Conservation (phyloP, 805 yeast species). For the Torulaspora maleeae region DNA sequence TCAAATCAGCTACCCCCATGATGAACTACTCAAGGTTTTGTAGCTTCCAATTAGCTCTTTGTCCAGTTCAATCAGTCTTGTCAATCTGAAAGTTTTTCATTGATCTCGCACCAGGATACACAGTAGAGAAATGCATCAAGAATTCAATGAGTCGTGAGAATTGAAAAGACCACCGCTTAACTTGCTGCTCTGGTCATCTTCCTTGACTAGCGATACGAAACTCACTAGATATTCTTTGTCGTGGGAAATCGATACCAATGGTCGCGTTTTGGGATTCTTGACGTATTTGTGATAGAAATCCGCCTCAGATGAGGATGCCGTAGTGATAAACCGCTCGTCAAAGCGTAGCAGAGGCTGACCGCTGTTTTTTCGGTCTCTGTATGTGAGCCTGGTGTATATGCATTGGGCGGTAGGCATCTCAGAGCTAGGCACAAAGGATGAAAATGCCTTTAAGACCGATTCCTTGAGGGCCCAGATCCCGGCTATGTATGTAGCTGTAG, state of each 20-base stretch:
- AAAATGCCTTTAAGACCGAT: slow-evolving; percentile 25
- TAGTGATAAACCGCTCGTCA: slow-evolving; percentile 8
- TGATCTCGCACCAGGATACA: neutral
- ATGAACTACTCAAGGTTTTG: neutral
- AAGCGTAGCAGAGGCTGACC: slow-evolving; percentile 22
- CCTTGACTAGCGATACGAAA: slow-evolving; percentile 6
- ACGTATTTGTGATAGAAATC: slow-evolving; percentile 18
- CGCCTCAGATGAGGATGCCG: neutral
- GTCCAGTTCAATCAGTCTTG: neutral
- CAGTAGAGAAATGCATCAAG: neutral
- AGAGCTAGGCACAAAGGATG: slow-evolving; percentile 11
- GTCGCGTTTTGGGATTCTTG: slow-evolving; percentile 4
- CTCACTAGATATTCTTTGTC: slow-evolving; percentile 30
- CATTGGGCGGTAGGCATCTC: slow-evolving; percentile 29
- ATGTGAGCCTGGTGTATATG: slow-evolving; percentile 26
- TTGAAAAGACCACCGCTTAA: neutral
- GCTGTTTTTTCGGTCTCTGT: slow-evolving; percentile 16
- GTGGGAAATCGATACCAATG: slow-evolving; percentile 29
- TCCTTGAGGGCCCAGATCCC: slow-evolving; percentile 36
- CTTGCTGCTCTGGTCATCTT: neutral
- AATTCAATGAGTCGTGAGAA: neutral
- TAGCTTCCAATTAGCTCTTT: neutral
- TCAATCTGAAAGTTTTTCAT: slow-evolving; percentile 2
- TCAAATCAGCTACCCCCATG: slow-evolving; percentile 39
- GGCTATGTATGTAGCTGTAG: slow-evolving; percentile 18